Conservation (phyloP, 805 yeast genomes). For the Saccharomyces paradoxus region DNA sequence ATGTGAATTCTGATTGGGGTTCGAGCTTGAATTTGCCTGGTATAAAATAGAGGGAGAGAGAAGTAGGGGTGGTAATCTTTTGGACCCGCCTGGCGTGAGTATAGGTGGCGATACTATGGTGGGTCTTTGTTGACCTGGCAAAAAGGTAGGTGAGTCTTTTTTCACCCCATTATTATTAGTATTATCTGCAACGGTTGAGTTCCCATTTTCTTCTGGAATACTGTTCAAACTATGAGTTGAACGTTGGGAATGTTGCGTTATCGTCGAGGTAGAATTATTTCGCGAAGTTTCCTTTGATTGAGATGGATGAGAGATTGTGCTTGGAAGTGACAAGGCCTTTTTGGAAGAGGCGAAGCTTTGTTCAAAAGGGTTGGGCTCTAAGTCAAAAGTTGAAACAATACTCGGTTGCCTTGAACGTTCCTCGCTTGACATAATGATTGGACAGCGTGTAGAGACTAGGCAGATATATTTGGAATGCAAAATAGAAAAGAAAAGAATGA, state of each 20-base stretch:
- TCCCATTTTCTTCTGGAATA: not conserved
- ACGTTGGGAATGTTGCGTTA: not conserved
- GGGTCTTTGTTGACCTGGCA: constrained; percentile 15
- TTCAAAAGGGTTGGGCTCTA: constrained; percentile 94
- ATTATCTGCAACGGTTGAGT: not conserved
- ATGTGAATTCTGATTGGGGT: not conserved
- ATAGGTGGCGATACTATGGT: constrained; percentile 34
- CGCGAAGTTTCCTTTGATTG: not conserved
- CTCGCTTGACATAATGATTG: not conserved
- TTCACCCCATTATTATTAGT: not conserved
- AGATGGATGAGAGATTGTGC: not conserved
- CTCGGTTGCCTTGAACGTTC: not conserved
- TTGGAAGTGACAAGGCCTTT: constrained; percentile 3
- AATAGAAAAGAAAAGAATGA: not conserved
- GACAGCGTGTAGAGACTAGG: not conserved
- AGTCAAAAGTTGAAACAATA: constrained; percentile 43
- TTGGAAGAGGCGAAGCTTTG: constrained; percentile 72
- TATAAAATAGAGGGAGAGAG: constrained; percentile 14
- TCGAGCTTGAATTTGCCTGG: constrained; percentile 1
- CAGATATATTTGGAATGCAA: not conserved
- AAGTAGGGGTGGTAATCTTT: constrained; percentile 41
- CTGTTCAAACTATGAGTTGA: not conserved
- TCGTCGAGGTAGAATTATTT: not conserved
- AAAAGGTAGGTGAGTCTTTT: not conserved
- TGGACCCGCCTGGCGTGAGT: constrained; percentile 50